These are phyloP conservation scores for Galium porrigens DNA, from an alignment of 305 asterid genomes.

Conservation along the genomic window DNA sequence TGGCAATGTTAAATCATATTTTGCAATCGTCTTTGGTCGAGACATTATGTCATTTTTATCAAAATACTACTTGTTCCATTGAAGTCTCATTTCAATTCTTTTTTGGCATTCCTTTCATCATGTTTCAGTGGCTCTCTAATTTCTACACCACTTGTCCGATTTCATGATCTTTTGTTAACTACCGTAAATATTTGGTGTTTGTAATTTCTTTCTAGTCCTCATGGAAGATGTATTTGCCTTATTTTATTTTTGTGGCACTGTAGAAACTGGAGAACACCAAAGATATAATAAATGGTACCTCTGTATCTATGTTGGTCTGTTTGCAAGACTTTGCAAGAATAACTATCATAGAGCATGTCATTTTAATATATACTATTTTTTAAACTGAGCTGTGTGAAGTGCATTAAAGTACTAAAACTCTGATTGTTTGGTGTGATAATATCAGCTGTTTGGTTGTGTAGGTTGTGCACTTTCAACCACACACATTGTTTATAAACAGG, in stretches of 20 bases:
- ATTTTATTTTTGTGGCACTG: background rate
- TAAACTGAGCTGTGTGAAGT: background rate
- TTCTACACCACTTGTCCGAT: background rate
- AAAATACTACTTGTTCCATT: no score
- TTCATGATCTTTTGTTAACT: background rate
- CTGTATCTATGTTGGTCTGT: background rate
- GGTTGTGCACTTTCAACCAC: slow-evolving; percentile 97
- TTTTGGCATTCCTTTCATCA: background rate
- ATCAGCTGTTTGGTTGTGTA: slow-evolving; percentile 24
- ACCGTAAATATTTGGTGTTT: background rate
- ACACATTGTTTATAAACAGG: slow-evolving; percentile 65
- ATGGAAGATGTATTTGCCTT: background rate
- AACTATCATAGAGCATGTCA: background rate
- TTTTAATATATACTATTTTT: background rate
- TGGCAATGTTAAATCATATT: background rate
- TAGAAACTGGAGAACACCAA: background rate
- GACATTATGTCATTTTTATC: background rate
- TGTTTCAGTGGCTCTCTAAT: background rate
- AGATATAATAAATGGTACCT: background rate
- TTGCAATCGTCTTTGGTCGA: background rate
- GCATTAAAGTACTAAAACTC: background rate
- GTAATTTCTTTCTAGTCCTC: background rate
- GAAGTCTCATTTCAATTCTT: background rate
- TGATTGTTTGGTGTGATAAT: slow-evolving; percentile 9
- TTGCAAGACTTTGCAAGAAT: background rate